Percentiles rank a stretch among this genome's conserved stretches.
These are phyloP conservation scores for Trypanosomatidae sp. DNA, from an alignment of 208 protist genomes.

Conservation along the genomic window DNA sequence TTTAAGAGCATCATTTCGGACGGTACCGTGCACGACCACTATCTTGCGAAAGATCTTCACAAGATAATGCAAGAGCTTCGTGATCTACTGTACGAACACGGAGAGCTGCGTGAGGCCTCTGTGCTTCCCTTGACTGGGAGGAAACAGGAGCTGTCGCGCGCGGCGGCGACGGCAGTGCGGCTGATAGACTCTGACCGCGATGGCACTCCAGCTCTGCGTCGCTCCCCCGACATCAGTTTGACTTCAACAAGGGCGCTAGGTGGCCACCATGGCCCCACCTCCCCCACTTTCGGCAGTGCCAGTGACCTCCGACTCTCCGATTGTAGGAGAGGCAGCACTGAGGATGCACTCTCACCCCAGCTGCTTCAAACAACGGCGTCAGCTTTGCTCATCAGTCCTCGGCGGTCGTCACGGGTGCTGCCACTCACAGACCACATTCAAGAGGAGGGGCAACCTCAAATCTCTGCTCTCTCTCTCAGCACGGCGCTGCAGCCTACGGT, in stretches of 20 bases:
- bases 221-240: constrained; percentile 1
- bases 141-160: constrained; percentile 54
- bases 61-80: constrained; percentile 73
- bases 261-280: constrained; percentile 12
- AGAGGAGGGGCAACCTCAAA: constrained; percentile 6
- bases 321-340: constrained; percentile 2
- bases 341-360: not conserved
- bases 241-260: not conserved
- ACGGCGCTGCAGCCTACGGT: not conserved
- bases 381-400: constrained; percentile 1
- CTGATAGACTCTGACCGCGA: constrained; percentile 28
- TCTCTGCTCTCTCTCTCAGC: constrained; percentile 1
- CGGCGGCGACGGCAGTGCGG: constrained; percentile 42
- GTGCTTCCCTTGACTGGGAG: constrained; percentile 41
- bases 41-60: constrained; percentile 62
- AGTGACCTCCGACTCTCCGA: constrained; percentile 15
- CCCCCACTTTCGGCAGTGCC: constrained; percentile 16
- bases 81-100: constrained; percentile 65
- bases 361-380: not conserved
- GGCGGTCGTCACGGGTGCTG: constrained; percentile 18
- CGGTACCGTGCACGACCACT: constrained; percentile 52
- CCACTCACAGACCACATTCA: constrained; percentile 20
- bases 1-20: constrained; percentile 47
- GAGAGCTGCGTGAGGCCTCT: constrained; percentile 53
- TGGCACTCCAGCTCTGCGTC: constrained; percentile 13